Evolutionary conservation across 352 stramenopile species (phyloP).

Genomic region (Phytophthora boehmeriae): DNA sequence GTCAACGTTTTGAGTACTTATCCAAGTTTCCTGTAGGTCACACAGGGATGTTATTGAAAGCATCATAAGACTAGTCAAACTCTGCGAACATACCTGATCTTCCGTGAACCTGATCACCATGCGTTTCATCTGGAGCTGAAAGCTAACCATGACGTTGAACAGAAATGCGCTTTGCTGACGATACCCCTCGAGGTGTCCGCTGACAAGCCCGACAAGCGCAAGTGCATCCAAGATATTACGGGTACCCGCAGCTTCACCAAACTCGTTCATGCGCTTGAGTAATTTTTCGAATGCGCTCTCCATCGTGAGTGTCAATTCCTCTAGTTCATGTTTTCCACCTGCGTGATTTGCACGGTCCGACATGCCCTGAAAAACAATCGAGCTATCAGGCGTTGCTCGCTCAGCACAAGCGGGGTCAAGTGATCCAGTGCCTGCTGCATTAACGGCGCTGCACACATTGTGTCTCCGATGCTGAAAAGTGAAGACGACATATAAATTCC

Average conservation of each 20-base stretch:
- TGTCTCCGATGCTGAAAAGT: constrained; percentile 56
- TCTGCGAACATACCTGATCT: constrained; percentile 43
- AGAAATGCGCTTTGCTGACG: constrained; percentile 65
- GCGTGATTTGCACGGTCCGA: constrained; percentile 10
- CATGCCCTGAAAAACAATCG: constrained; percentile 51
- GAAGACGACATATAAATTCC: constrained; percentile 61
- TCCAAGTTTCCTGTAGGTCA: constrained; percentile 59
- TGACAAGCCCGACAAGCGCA: constrained; percentile 59
- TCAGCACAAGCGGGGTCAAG: constrained; percentile 57
- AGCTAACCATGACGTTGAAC: constrained; percentile 73
- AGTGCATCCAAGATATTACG: constrained; percentile 75
- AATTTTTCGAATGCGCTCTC: constrained; percentile 77
- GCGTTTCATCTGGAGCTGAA: constrained; percentile 82
- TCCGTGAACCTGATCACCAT: constrained; percentile 83
- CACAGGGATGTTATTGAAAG: neutral
- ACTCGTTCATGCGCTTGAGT: constrained; percentile 72
- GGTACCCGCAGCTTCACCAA: constrained; percentile 59
- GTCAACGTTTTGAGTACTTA: constrained; percentile 65
- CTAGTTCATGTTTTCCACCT: constrained; percentile 33
- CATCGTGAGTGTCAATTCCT: constrained; percentile 63
- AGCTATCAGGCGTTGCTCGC: constrained; percentile 50
- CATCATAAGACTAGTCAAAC: neutral
- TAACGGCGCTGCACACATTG: constrained; percentile 56
- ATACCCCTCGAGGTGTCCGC: constrained; percentile 45
- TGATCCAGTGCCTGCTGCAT: constrained; percentile 77